phyloP scores from a whole-genome alignment of 306 rosid species.

The Argentina anserina region DNA sequence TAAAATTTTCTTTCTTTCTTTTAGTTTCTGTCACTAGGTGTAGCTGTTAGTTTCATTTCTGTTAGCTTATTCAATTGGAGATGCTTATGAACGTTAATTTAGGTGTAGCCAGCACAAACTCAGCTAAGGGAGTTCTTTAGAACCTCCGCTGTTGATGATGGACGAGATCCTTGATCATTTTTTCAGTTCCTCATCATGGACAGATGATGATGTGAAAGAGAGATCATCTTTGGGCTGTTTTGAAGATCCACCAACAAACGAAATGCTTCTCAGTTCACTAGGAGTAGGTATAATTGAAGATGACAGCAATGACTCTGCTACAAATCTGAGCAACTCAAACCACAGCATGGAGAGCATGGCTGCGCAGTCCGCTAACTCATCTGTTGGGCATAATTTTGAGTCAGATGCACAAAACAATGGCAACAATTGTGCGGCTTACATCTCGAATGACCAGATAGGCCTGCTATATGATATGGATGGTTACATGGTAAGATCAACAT shows the following conservation, averaged over 20 bases:
- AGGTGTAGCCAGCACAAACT: constrained; percentile 5
- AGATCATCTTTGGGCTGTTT: neutral
- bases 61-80: neutral
- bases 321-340: constrained; percentile 17
- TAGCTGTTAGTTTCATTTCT: neutral
- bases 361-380: constrained; percentile 22
- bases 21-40: neutral
- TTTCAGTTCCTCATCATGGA: constrained; percentile 21
- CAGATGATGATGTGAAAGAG: constrained; percentile 20
- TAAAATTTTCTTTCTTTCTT: neutral
- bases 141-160: constrained; percentile 3
- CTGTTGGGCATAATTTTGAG: constrained; percentile 16
- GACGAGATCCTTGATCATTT: constrained; percentile 16
- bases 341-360: constrained; percentile 23
- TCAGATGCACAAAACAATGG: constrained; percentile 13
- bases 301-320: constrained; percentile 10
- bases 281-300: constrained; percentile 5
- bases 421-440: neutral
- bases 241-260: constrained; percentile 10
- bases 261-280: constrained; percentile 3
- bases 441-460: constrained; percentile 2
- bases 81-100: neutral
- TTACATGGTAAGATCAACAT: constrained; percentile 4
- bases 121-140: neutral
- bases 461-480: constrained; percentile 14